Base-by-base conservation (phyloP, 805 yeast genomes). In the Saccharomycopsis fodiens region DNA sequence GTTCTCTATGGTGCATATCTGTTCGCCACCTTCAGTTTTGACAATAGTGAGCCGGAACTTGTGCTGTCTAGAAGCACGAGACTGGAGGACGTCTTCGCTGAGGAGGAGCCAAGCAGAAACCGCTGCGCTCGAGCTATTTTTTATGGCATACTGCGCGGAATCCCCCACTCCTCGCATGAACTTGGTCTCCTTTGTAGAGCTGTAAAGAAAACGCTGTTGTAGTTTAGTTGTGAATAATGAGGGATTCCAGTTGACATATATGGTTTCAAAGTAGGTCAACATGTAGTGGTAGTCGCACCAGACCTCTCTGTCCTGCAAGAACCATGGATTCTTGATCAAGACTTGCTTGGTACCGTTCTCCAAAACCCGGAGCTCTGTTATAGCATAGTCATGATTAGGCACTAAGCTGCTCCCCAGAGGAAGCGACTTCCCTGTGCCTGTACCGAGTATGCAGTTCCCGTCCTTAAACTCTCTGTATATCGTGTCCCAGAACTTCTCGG, bases 181-280 rank as follows among this genome's bases (percentile, higher is more conserved):
- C 10, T 10, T 25, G 6, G 6, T 25, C 10, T 25, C 29, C 10
- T 10, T 10, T 7, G 29, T 7, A 10, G 10, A 25, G 6, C 10
- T 25, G 29, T 34, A 34, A 34, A 34, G 20, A 34, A 34, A 34
- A 7, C 37, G 17, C 21, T 6, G 17, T 34, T 34, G 37, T 7
- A 10, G 7, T 12, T 34, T 34, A 12, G 25, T 16, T 15, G 34
- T 5, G 16, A 45, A 23, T 17, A 32, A 17, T 17, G 20, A 1
- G 40, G 78, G 72, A 47, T 76, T 67, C 91, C 94, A 83, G 57
- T 79, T 84, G 34, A 85, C 47, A 57, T 85, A 86, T 2, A 84
- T 48, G 3, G 69, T 68, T 10, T 65, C 62, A 57, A 77, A 84
- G 21, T 62, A 60, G 19, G 61, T 54, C 21, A 59, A 56, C 1